Evolutionary conservation across 345 rosid genomes (phyloP), one percentile per base, ranked within the genome.

Genomic region (Stellera chamaejasme): DNA sequence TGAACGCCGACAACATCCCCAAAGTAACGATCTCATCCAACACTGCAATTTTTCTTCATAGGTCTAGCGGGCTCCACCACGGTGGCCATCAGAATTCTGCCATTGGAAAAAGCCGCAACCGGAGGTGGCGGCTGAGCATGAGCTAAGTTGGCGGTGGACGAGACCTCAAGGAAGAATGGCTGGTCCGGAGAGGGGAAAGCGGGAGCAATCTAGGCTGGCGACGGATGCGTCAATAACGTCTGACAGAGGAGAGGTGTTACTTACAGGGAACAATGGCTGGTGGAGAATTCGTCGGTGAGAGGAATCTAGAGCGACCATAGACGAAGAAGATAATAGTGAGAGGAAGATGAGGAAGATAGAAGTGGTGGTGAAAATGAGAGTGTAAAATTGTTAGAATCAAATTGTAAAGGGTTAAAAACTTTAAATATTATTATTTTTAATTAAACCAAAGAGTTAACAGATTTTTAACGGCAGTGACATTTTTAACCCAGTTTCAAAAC

Each of bases 11-110:
- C 3, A 92, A 64, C 98, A 92, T 88, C 47, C 98, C 98, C 4
- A 92, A 66, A 10, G 96, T 86, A 75, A 92, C 98, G 69, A 92
- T 81, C 56, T 90, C 96, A 53, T 85, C 96, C 0, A 96, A 92
- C 42, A 92, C 67, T 1, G 85, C 96, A 65, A 88, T 82, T 13
- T 62, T 78, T 92, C 67, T 76, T 88, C 15, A 84, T 79, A 14
- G 90, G 96, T 54, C 81, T 91, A 4, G 83, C 50, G 1, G 87
- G 85, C n/a, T 83, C 92, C 4, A 89, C 73, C 2, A 91, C 82
- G 0, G 96, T 54, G 0, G 94, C 80, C 59, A 79, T 79, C 4
- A 89, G 91, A 15, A 77, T 59, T 47, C 79, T 79, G 54, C 85
- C 94, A 79, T 85, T 82, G 28, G 65, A 51, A 0, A 82, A 1